phyloP scores from a whole-genome alignment of 2,329 filamentous ascomycete species.

The Aspergillus vadensis region DNA sequence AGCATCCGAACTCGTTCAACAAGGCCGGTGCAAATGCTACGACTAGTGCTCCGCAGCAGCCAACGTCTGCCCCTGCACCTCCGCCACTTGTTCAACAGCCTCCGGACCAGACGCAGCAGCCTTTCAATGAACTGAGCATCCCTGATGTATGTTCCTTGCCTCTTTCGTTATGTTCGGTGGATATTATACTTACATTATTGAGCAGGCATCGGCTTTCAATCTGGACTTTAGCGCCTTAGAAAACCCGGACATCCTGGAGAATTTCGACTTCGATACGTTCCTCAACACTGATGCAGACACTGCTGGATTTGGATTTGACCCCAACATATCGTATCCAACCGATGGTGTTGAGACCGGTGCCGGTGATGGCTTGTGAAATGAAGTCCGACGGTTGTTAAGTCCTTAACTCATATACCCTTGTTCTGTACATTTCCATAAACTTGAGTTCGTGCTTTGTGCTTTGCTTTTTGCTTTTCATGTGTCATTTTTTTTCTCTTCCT shows the following conservation, averaged over 20 bases:
- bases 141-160: slow-evolving; percentile 38
- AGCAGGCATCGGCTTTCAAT: slow-evolving; percentile 38
- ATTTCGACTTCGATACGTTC: slow-evolving; percentile 69
- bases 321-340: slow-evolving; percentile 40
- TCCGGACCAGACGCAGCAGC: slow-evolving; percentile 35
- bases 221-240: slow-evolving; percentile 50
- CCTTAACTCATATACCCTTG: slow-evolving; percentile 43
- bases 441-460: slow-evolving; percentile 18
- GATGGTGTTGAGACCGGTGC: slow-evolving; percentile 49
- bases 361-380: slow-evolving; percentile 41
- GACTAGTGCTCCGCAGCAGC: slow-evolving; percentile 35
- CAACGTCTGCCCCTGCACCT: slow-evolving; percentile 40
- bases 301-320: slow-evolving; percentile 47
- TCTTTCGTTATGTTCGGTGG: neutral
- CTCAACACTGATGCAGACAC: slow-evolving; percentile 57
- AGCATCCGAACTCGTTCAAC: slow-evolving; percentile 49
- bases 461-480: neutral
- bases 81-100: slow-evolving; percentile 39
- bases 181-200: slow-evolving; percentile 19
- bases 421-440: slow-evolving; percentile 40
- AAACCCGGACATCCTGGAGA: slow-evolving; percentile 51
- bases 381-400: slow-evolving; percentile 35
- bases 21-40: slow-evolving; percentile 42
- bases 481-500: too few species aligned
- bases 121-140: slow-evolving; percentile 38